Conservation (phyloP, 352 stramenopile species). For the Blastocystis sp. region DNA sequence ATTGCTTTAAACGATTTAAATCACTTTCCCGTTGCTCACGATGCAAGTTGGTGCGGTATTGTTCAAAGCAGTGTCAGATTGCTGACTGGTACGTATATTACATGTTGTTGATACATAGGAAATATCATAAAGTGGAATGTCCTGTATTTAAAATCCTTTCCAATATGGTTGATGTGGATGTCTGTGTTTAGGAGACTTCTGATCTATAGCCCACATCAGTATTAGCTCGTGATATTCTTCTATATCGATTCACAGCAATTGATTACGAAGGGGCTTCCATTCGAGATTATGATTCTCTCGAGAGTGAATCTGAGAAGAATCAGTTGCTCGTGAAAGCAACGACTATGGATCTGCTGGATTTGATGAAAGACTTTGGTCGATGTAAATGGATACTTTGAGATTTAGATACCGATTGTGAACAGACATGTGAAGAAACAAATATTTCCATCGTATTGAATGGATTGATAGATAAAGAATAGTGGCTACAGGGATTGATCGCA, state of each 20-base stretch:
- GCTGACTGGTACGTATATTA: slow-evolving; percentile 12
- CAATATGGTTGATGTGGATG: not conserved
- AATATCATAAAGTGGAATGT: slow-evolving; percentile 38
- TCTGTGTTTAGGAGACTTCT: not conserved
- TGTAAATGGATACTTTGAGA: too few relatives aligned
- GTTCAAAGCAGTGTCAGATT: slow-evolving; percentile 51
- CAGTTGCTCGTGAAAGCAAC: too few relatives aligned
- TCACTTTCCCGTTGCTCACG: slow-evolving; percentile 1
- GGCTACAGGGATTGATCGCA: not conserved
- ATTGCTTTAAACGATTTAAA: slow-evolving; percentile 36
- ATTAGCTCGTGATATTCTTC: not conserved
- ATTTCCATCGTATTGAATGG: too few relatives aligned
- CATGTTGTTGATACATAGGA: not conserved
- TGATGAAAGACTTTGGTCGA: too few relatives aligned
- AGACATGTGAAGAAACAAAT: too few relatives aligned
- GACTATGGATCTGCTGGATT: too few relatives aligned
- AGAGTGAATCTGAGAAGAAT: not conserved
- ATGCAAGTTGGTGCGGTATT: slow-evolving; percentile 26
- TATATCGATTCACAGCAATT: not conserved
- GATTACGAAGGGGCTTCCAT: not conserved
- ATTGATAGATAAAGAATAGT: not conserved
- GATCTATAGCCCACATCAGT: not conserved
- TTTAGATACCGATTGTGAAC: too few relatives aligned
- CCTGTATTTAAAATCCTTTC: not conserved
- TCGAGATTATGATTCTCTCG: not conserved